Percentiles rank a stretch among this genome's conserved stretches.
Conservation (phyloP, 2,329 filamentous ascomycete genomes). For the Aspergillus sp. region DNA sequence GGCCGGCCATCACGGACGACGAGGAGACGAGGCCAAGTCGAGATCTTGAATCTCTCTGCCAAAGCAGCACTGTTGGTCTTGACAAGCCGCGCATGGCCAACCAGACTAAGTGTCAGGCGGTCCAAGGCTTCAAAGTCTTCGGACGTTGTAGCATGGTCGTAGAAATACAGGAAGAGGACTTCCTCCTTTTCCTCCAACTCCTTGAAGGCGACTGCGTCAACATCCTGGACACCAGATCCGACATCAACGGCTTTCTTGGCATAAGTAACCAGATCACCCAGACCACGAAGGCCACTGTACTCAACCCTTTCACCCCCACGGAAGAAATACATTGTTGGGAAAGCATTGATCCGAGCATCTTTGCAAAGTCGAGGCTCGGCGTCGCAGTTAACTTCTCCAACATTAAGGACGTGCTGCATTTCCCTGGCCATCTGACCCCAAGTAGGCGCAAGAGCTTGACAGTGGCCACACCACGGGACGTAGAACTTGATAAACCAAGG, state of each 20-base stretch:
- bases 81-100: constrained; percentile 85
- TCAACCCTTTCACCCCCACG: constrained; percentile 84
- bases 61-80: constrained; percentile 76
- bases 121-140: constrained; percentile 90
- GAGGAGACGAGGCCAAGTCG: constrained; percentile 87
- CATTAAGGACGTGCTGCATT: constrained; percentile 80
- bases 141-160: constrained; percentile 84
- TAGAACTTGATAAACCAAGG: constrained; percentile 99
- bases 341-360: constrained; percentile 69
- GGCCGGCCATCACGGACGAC: constrained; percentile 83
- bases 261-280: constrained; percentile 83
- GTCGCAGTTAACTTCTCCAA: constrained; percentile 96
- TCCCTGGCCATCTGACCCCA: constrained; percentile 87
- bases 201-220: constrained; percentile 67
- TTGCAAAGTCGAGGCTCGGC: constrained; percentile 81
- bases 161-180: constrained; percentile 95
- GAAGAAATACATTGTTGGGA: constrained; percentile 89
- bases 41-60: constrained; percentile 81
- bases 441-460: constrained; percentile 80
- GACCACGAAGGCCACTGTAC: constrained; percentile 81
- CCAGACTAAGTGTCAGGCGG: constrained; percentile 73
- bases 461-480: constrained; percentile 94
- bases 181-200: constrained; percentile 86
- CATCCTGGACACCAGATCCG: constrained; percentile 67
- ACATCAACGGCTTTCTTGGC: constrained; percentile 78